Percentiles rank a stretch among this genome's conserved stretches.
phyloP scores from a whole-genome alignment of 805 yeast genomes.

The Dipodascus geniculatus region DNA sequence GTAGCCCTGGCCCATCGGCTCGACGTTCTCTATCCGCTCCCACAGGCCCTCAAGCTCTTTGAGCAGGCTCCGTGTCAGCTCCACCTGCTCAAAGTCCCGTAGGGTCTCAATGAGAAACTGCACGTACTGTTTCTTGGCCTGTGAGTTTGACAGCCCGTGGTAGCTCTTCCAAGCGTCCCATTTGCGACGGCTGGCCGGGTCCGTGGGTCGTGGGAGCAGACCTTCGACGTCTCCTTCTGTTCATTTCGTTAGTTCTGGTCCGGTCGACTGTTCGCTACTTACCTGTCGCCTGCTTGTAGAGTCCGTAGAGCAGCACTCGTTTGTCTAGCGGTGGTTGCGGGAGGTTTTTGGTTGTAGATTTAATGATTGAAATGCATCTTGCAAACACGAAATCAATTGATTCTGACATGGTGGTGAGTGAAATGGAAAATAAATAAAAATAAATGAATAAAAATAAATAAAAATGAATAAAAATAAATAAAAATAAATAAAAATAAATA shows the following conservation, averaged over 20 bases:
- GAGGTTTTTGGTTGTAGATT: slow-evolving; percentile 50
- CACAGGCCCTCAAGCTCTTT: slow-evolving; percentile 60
- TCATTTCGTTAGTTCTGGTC: not conserved
- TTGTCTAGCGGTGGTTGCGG: slow-evolving; percentile 70
- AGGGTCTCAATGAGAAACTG: slow-evolving; percentile 51
- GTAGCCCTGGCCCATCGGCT: not conserved
- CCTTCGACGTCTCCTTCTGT: slow-evolving; percentile 65
- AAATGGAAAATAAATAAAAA: too few species aligned
- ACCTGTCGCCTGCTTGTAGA: slow-evolving; percentile 75
- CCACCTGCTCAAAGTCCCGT: slow-evolving; percentile 61
- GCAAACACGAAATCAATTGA: slow-evolving; percentile 63
- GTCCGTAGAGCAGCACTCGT: slow-evolving; percentile 60
- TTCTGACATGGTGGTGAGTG: not conserved
- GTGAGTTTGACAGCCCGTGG: slow-evolving; percentile 53
- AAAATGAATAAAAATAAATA: not conserved
- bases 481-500: too few species aligned
- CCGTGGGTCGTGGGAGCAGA: slow-evolving; percentile 53
- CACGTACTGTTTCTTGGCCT: slow-evolving; percentile 65
- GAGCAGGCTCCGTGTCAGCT: slow-evolving; percentile 49
- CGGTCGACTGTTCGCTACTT: slow-evolving; percentile 5
- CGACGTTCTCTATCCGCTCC: slow-evolving; percentile 28
- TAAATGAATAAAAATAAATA: not conserved
- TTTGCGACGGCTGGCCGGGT: slow-evolving; percentile 56
- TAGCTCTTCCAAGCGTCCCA: slow-evolving; percentile 82
- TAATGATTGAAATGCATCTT: slow-evolving; percentile 70